Conservation (phyloP, 73 alveolate genomes). For the Tetrahymena thermophila region DNA sequence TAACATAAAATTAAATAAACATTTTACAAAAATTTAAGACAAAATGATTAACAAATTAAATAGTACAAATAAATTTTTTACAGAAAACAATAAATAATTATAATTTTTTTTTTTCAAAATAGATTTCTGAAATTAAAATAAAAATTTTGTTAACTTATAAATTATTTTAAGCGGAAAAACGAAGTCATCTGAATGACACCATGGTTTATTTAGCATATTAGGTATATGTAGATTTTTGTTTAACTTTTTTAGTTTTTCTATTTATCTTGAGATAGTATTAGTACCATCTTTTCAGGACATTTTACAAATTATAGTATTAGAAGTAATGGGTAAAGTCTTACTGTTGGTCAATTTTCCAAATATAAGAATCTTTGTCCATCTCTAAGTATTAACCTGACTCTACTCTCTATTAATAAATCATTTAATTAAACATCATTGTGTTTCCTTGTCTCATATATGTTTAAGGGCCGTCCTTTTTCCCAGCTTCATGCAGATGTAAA, state of each 20-base stretch:
- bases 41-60: too few relatives aligned
- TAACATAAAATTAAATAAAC: too few relatives aligned
- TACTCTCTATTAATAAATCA: neutral
- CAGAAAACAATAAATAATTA: too few relatives aligned
- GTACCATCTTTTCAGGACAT: neutral
- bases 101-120: too few relatives aligned
- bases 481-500: neutral
- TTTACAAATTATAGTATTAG: neutral
- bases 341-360: neutral
- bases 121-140: too few relatives aligned
- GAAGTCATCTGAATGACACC: neutral
- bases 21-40: too few relatives aligned
- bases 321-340: neutral
- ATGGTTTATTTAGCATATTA: neutral
- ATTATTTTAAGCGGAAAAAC: too few relatives aligned
- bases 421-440: neutral
- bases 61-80: too few relatives aligned
- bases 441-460: neutral
- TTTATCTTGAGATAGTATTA: neutral
- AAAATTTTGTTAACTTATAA: too few relatives aligned
- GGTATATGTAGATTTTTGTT: neutral
- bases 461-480: neutral
- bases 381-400: neutral
- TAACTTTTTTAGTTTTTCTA: neutral
- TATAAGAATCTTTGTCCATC: neutral